These are phyloP conservation scores for Solanum etuberosum DNA, from an alignment of 257 asterid genomes.

Conservation along the genomic window DNA sequence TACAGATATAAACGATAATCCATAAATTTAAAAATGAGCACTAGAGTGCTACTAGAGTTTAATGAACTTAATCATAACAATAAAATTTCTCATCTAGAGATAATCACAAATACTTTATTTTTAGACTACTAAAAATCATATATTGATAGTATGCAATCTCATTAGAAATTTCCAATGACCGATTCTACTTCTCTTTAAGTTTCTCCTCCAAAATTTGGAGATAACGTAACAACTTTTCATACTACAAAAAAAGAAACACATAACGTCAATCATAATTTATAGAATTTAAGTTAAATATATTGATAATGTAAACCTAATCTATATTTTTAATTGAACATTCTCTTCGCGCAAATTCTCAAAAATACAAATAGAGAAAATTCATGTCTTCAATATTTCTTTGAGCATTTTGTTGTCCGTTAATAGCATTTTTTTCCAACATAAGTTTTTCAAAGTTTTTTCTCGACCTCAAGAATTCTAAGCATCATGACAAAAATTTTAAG, in stretches of 20 bases:
- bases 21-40: background rate
- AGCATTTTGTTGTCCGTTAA: background rate
- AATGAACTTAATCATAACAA: background rate
- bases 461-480: background rate
- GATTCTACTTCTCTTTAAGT: background rate
- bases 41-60: background rate
- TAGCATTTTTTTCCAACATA: background rate
- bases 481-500: background rate
- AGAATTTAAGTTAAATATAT: background rate
- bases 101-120: background rate
- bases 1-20: background rate
- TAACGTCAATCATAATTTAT: background rate
- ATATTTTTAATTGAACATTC: background rate
- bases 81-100: background rate
- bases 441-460: rapidly evolving
- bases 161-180: background rate
- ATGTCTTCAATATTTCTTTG: background rate
- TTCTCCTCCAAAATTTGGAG: background rate
- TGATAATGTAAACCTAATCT: rapidly evolving
- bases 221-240: background rate
- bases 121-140: background rate
- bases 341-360: background rate
- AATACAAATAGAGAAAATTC: background rate
- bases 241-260: background rate
- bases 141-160: background rate